Base-by-base conservation (phyloP, 257 asterid genomes). In the Salvia hispanica region DNA sequence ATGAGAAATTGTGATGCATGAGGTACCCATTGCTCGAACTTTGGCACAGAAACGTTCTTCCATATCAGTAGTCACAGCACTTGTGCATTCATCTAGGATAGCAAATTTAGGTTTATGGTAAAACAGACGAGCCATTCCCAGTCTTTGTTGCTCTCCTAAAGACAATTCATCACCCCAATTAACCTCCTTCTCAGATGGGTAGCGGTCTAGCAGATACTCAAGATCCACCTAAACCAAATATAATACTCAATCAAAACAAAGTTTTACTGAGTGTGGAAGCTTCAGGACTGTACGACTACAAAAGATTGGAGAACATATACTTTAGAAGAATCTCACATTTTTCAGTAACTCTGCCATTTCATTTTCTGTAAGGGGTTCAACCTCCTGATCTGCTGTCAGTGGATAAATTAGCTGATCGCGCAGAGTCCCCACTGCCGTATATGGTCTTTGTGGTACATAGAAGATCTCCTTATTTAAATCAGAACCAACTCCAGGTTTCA, bases 81-180 rank as follows among this genome's bases (percentile, higher is more conserved):
- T 94, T 15, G 99, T 94, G 80, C 99, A 94, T 68, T 94, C 97
- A 66, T 94, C 99, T 58, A 94, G 87, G 75, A 94, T 94, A 44
- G 99, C 99, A 76, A 91, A 94, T 79, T 85, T 94, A 52, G 99
- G 99, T 62, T 85, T 94, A 70, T 94, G 99, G 87, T 91, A 94
- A 81, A 94, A 94, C 66, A 94, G 96, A 76, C 99, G 92, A 78
- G 99, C 99, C 99, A 94, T 94, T 79, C 99, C 99, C 81, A 94
- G 69, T 76, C 99, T 94, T 77, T 94, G 99, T 51, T 94, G 99
- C 83, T 94, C 99, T 13, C 99, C 99, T 65, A 94, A 78, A 7
- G 99, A 94, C 71, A 94, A 80, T 67, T 94, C 99, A 73, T 94
- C 97, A 37, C 96, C 99, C 99, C 99, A 94, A 70, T 94, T 94